A percentile compares a stretch with the other conserved stretches of the same genome.
phyloP scores from a whole-genome alignment of 139 green algal genomes.

The Tetradesmus obliquus region DNA sequence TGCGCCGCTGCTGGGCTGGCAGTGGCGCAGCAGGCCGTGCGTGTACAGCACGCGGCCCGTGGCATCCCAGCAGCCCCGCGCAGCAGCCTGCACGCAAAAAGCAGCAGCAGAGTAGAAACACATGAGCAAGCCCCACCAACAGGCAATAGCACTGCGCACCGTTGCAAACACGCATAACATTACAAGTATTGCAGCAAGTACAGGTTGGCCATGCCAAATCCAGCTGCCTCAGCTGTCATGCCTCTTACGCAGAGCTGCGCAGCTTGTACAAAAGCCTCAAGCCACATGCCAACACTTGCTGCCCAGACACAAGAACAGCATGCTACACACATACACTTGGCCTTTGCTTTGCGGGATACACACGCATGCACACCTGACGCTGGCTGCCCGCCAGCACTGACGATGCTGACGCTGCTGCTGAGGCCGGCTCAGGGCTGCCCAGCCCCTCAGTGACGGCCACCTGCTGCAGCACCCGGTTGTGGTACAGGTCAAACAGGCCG shows the following conservation, averaged over 20 bases:
- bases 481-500: slow-evolving; percentile 32
- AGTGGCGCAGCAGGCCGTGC: slow-evolving; percentile 17
- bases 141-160: too few relatives aligned
- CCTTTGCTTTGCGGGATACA: too few relatives aligned
- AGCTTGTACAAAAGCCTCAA: too few relatives aligned
- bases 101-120: neutral
- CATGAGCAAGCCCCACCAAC: too few relatives aligned
- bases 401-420: neutral
- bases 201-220: too few relatives aligned
- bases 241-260: too few relatives aligned
- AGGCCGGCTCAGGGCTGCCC: neutral
- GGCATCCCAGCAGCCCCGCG: neutral
- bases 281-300: too few relatives aligned
- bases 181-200: too few relatives aligned
- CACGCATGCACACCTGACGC: neutral
- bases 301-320: too few relatives aligned
- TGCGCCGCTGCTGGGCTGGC: neutral
- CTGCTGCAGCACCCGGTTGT: slow-evolving; percentile 30
- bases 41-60: slow-evolving; percentile 18
- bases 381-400: neutral
- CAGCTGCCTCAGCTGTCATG: too few relatives aligned
- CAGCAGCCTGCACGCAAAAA: neutral
- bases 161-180: too few relatives aligned
- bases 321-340: too few relatives aligned
- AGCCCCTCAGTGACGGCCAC: neutral